Base-by-base conservation (phyloP, 345 rosid genomes). In the Atalantia buxifolia region DNA sequence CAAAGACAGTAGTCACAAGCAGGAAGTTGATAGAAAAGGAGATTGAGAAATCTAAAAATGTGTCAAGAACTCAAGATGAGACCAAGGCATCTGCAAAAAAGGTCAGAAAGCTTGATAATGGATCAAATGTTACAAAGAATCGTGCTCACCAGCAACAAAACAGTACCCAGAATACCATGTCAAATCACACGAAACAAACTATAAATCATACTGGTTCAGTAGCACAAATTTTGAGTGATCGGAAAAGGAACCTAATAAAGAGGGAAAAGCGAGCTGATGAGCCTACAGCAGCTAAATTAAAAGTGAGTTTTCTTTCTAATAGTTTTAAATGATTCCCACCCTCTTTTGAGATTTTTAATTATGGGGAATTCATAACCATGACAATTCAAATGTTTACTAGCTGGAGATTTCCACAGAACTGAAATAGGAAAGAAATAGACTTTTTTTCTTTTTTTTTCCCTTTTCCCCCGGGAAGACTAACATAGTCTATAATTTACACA, bases 11-110 rank as follows among this genome's bases (percentile, higher is more conserved):
- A 24, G 19, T 42, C 33, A 69, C 24, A 40, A 69, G 80, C 82
- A 84, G 81, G 77, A 87, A 80, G 60, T 77, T 83, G 45, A 28
- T 28, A n/a, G 85, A 71, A 45, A 85, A 84, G 67, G 86, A 81
- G 68, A 73, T 19, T 62, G 71, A 30, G 28, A 89, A 82, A 84
- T 80, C 84, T 76, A 88, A 81, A 86, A 84, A 74, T 31, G 76
- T 81, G 70, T 48, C 81, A 50, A 83, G 65, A 63, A 69, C 85
- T 78, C 85, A 81, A 42, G 89, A 86, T 75, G 85, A 81, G 74
- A 76, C 75, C 73, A 86, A 87, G 80, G 75, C 81, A 76, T 71
- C 75, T 72, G 4, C 80, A 53, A 40, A 21, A 24, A 81, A 79
- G 80, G 75, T 57, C 30, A 87, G 75, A 79, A 88, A 86, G 82